These are phyloP conservation scores for Phaeotremella skinneri DNA, from an alignment of 768 basidiomycete genomes.

Conservation along the genomic window DNA sequence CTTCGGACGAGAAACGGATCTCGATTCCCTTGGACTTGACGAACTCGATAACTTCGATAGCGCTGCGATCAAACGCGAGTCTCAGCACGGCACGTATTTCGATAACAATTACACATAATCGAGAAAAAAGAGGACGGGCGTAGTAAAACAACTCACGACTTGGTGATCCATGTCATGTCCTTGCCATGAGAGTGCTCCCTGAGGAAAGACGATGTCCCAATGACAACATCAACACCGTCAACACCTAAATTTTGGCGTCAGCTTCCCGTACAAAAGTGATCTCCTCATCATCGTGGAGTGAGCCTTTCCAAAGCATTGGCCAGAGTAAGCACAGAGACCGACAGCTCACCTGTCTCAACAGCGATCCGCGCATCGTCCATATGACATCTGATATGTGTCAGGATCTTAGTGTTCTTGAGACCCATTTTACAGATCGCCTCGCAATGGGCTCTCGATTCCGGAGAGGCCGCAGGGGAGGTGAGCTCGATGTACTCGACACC, in stretches of 20 bases:
- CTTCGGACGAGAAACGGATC: conserved; percentile 98
- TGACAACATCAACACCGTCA: conserved; percentile 98
- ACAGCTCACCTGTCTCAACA: conserved; percentile 81
- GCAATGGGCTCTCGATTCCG: conserved; percentile 89
- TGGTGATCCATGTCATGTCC: conserved; percentile 99
- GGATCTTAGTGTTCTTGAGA: conserved; percentile 72
- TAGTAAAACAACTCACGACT: conserved; percentile 51
- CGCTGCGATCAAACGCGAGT: conserved; percentile 57
- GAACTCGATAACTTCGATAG: conserved; percentile 96
- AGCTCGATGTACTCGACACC: conserved; percentile 99
- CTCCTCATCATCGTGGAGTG: neutral
- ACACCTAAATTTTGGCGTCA: conserved; percentile 63
- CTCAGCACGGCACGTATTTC: conserved; percentile 3
- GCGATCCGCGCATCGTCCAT: conserved; percentile 99
- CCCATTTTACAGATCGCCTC: conserved; percentile 99
- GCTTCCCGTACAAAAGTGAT: neutral
- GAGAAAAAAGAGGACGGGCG: neutral
- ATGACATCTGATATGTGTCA: conserved; percentile 98
- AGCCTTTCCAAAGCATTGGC: too few species aligned
- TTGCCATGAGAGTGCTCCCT: conserved; percentile 99
- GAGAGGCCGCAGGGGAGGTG: conserved; percentile 94
- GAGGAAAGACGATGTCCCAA: conserved; percentile 97
- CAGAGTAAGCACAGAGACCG: neutral
- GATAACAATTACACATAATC: neutral
- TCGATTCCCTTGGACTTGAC: conserved; percentile 99